These are phyloP conservation scores for Aspergillus felis DNA, from an alignment of 2,329 filamentous ascomycete genomes.

Conservation along the genomic window DNA sequence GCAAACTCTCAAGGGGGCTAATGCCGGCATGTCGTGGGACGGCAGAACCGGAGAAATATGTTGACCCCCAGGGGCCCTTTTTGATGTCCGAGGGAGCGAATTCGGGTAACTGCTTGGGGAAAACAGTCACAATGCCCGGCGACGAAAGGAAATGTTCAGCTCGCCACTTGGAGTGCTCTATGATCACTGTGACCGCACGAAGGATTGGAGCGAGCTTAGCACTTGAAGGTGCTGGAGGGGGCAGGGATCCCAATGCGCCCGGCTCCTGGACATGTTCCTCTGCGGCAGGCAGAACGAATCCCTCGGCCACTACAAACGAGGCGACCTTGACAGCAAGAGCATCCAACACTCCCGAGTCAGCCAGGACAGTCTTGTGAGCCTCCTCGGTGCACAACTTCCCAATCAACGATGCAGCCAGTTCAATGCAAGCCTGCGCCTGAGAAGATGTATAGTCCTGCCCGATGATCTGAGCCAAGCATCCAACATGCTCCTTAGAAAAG, in stretches of 20 bases:
- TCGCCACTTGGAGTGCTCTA: slow-evolving; percentile 74
- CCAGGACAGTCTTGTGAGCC: slow-evolving; percentile 65
- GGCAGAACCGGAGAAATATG: slow-evolving; percentile 52
- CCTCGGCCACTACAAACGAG: slow-evolving; percentile 64
- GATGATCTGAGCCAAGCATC: slow-evolving; percentile 63
- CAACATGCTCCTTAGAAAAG: slow-evolving; percentile 60
- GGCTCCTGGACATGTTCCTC: slow-evolving; percentile 54
- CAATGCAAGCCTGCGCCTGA: slow-evolving; percentile 50
- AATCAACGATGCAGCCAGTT: slow-evolving; percentile 46
- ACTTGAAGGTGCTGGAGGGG: slow-evolving; percentile 56
- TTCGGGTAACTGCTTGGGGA: slow-evolving; percentile 54
- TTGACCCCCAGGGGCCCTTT: slow-evolving; percentile 49
- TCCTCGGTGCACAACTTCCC: slow-evolving; percentile 66
- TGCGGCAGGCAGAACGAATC: slow-evolving; percentile 64
- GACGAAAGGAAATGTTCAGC: slow-evolving; percentile 68
- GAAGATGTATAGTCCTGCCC: slow-evolving; percentile 52
- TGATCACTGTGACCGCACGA: slow-evolving; percentile 71
- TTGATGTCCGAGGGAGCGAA: slow-evolving; percentile 49
- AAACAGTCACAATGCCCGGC: slow-evolving; percentile 65
- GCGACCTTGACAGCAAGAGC: slow-evolving; percentile 70
- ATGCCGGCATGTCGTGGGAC: slow-evolving; percentile 44
- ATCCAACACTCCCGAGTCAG: slow-evolving; percentile 71
- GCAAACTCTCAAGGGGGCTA: slow-evolving; percentile 62
- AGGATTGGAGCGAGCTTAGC: slow-evolving; percentile 66
- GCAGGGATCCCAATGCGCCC: slow-evolving; percentile 56